These are phyloP conservation scores for Trypanosoma boissoni DNA, from an alignment of 208 protist genomes.

Conservation along the genomic window DNA sequence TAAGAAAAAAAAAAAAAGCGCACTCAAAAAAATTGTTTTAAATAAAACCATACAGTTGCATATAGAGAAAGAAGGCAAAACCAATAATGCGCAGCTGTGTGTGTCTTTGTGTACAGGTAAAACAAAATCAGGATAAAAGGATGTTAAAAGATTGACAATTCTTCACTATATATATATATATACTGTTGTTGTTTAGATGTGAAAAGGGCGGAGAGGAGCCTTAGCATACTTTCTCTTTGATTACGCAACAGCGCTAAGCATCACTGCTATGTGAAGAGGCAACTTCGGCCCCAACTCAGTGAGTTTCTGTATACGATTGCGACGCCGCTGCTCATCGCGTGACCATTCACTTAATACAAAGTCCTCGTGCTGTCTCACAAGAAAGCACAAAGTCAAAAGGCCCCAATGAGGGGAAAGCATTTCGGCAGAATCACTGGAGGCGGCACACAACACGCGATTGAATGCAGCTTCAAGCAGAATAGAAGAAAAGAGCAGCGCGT, in stretches of 20 bases:
- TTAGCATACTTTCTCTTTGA: neutral
- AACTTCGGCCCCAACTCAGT: slow-evolving; percentile 13
- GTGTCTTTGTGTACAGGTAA: too few relatives aligned
- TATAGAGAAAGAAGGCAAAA: too few relatives aligned
- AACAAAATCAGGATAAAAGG: neutral
- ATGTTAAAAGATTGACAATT: neutral
- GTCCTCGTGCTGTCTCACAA: slow-evolving; percentile 14
- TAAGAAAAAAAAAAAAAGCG: too few relatives aligned
- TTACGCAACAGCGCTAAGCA: slow-evolving; percentile 19
- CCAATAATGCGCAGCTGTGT: too few relatives aligned
- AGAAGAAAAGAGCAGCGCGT: slow-evolving; percentile 12
- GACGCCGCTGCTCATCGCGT: slow-evolving; percentile 3
- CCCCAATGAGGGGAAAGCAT: neutral
- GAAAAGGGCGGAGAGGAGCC: too few relatives aligned
- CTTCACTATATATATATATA: neutral
- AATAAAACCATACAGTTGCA: too few relatives aligned
- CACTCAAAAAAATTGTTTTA: too few relatives aligned
- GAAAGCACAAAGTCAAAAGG: slow-evolving; percentile 21
- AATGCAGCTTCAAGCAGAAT: slow-evolving; percentile 12
- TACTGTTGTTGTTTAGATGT: too few relatives aligned
- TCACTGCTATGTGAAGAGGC: slow-evolving; percentile 12
- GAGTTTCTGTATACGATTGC: slow-evolving; percentile 8
- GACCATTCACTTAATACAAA: slow-evolving; percentile 19
- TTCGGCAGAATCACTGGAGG: neutral
- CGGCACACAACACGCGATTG: slow-evolving; percentile 1